Conservation (phyloP, 148 eudicot species). For the Rhododendron molle region DNA sequence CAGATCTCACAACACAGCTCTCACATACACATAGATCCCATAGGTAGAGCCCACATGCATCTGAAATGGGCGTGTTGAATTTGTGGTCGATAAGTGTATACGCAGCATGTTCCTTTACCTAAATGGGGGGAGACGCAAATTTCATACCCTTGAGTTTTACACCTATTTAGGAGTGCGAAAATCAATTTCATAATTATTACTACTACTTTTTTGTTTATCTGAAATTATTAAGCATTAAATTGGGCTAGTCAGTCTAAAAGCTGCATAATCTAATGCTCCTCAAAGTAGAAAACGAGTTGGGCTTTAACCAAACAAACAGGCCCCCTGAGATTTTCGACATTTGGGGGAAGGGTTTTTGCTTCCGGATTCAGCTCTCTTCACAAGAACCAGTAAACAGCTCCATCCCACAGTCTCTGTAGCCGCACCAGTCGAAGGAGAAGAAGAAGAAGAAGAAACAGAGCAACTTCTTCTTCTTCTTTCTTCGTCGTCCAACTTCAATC, state of each 20-base stretch:
- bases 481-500: neutral
- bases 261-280: neutral
- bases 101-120: no score
- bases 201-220: no score
- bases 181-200: no score
- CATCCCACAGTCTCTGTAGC: neutral
- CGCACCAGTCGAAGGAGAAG: neutral
- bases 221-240: neutral
- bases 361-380: neutral
- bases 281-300: constrained; percentile 3
- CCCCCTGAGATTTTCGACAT: neutral
- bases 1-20: no score
- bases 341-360: neutral
- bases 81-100: no score
- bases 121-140: no score
- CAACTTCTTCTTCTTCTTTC: neutral
- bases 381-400: neutral
- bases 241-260: neutral
- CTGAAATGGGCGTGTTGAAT: no score
- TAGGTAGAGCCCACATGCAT: no score
- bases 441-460: neutral
- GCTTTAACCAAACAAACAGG: constrained; percentile 8
- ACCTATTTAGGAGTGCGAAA: no score
- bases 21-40: no score
- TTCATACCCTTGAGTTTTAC: no score